phyloP scores from a whole-genome alignment of 2,329 filamentous ascomycete species.

The Stagonosporopsis vannaccii region DNA sequence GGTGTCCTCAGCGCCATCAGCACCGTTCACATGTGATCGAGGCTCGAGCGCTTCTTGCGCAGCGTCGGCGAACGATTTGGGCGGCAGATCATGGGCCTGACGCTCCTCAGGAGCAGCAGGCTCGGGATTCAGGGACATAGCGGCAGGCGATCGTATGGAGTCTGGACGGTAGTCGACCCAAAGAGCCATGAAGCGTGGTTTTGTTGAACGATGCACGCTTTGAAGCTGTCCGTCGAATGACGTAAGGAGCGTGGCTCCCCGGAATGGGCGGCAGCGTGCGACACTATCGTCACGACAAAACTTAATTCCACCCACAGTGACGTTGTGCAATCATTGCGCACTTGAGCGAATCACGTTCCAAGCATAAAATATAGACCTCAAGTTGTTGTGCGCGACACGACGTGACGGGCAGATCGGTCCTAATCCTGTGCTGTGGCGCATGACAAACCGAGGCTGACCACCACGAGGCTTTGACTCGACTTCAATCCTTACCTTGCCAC shows the following conservation, averaged over 20 bases:
- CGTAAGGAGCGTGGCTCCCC: constrained; percentile 16
- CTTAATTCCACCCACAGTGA: background rate
- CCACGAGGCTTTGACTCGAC: constrained; percentile 18
- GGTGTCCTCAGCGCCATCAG: constrained; percentile 22
- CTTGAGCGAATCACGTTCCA: background rate
- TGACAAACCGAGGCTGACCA: constrained; percentile 19
- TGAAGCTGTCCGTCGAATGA: constrained; percentile 30
- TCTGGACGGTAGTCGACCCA: constrained; percentile 18
- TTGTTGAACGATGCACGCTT: constrained; percentile 33
- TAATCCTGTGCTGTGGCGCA: constrained; percentile 23
- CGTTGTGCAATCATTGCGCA: background rate
- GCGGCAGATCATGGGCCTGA: constrained; percentile 47
- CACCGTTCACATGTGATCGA: constrained; percentile 33
- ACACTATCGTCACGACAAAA: constrained; percentile 7
- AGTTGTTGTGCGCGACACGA: background rate
- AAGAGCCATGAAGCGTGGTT: constrained; percentile 21
- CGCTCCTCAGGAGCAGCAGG: constrained; percentile 52
- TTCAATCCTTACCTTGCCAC: constrained; percentile 20
- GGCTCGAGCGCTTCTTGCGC: constrained; percentile 44
- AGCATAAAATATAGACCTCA: background rate
- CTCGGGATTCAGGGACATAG: constrained; percentile 53
- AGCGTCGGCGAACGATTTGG: constrained; percentile 56
- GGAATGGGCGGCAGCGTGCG: constrained; percentile 17
- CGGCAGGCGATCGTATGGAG: constrained; percentile 16
- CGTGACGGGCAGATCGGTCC: constrained; percentile 1